Evolutionary conservation across 495 filamentous ascomycete genomes (phyloP).

Genomic region (Penicillium riverlandense): DNA sequence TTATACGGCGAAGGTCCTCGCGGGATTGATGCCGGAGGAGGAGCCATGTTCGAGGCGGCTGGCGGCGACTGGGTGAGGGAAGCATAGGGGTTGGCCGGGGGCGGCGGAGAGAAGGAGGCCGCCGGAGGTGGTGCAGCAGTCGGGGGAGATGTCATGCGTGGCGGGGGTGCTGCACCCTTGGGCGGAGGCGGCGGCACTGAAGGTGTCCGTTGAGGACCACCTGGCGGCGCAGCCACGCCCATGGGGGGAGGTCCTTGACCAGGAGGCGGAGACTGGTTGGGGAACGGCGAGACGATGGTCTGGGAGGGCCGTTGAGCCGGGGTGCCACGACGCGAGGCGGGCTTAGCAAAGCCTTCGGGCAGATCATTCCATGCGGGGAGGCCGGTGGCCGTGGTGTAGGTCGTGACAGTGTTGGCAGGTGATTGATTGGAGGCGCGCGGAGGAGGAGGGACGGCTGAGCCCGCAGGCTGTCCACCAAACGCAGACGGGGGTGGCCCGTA

Average conservation of each 20-base stretch:
- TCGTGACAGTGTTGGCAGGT: conserved; percentile 44
- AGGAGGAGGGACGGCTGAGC: conserved; percentile 45
- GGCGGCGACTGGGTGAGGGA: conserved; percentile 36
- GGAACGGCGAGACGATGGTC: conserved; percentile 60
- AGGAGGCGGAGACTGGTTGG: conserved; percentile 52
- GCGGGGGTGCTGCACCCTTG: conserved; percentile 42
- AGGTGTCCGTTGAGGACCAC: conserved; percentile 37
- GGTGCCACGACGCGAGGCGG: conserved; percentile 60
- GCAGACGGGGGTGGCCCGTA: conserved; percentile 23
- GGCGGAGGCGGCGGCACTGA: conserved; percentile 47
- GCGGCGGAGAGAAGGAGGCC: conserved; percentile 36
- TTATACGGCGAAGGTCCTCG: conserved; percentile 87
- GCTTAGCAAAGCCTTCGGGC: conserved; percentile 72
- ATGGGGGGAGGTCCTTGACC: conserved; percentile 40
- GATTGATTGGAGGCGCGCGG: conserved; percentile 52
- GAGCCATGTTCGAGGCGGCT: conserved; percentile 28
- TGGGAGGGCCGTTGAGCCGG: conserved; percentile 44
- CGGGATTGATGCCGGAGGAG: conserved; percentile 49
- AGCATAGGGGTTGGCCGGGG: conserved; percentile 67
- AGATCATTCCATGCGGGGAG: conserved; percentile 90
- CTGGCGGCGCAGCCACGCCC: conserved; percentile 18
- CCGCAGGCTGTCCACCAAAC: conserved; percentile 34
- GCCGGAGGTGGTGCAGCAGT: conserved; percentile 30
- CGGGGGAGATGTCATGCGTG: conserved; percentile 48
- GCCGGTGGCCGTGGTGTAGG: conserved; percentile 64